phyloP scores from a whole-genome alignment of 257 asterid genomes.

The Petunia axillaris region DNA sequence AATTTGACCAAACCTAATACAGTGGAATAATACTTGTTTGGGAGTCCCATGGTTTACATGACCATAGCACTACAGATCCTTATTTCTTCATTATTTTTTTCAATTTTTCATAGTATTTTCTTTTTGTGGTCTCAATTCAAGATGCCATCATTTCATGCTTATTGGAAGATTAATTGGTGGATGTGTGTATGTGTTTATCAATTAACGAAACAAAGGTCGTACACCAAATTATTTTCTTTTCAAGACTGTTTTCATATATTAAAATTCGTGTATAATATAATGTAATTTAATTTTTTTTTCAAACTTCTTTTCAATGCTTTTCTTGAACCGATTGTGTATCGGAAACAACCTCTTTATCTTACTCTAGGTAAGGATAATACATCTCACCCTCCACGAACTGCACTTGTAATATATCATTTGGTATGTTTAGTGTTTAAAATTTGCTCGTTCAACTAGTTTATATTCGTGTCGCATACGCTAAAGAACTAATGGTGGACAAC shows the following conservation, averaged over 20 bases:
- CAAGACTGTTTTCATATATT: no score
- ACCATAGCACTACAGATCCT: background rate
- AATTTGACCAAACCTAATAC: background rate
- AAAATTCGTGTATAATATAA: background rate
- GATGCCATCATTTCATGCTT: background rate
- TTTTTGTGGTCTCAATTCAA: background rate
- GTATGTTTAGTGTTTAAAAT: no score
- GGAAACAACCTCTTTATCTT: no score
- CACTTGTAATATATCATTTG: no score
- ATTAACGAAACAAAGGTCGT: background rate
- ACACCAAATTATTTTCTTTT: background rate
- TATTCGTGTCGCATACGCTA: no score
- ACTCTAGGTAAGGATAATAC: no score
- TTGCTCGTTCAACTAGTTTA: no score
- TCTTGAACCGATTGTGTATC: no score
- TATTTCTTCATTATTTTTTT: background rate
- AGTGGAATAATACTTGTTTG: background rate
- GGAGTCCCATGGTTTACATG: background rate
- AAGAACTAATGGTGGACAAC: no score
- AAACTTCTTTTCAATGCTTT: no score
- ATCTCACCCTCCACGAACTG: no score
- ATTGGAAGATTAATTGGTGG: background rate
- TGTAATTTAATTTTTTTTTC: no score
- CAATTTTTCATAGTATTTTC: background rate
- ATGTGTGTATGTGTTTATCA: background rate